These are phyloP conservation scores for Hemisphaericaspora nanyangensis DNA, from an alignment of 805 yeast genomes.

Conservation along the genomic window DNA sequence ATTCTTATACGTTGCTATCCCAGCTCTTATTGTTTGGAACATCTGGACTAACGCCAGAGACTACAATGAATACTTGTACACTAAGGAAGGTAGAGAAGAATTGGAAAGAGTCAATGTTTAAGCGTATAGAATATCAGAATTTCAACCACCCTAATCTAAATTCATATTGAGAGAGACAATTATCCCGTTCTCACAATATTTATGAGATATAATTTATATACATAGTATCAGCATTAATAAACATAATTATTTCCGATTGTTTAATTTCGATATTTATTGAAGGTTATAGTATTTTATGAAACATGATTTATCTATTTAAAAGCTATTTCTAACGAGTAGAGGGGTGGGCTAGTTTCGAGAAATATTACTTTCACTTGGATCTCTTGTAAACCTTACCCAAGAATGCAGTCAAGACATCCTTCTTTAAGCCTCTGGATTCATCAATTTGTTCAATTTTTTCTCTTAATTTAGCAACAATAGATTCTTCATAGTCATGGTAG, in stretches of 20 bases:
- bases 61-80: constrained; percentile 90
- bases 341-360: too few relatives aligned
- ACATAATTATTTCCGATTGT: too few relatives aligned
- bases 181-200: too few relatives aligned
- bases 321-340: too few relatives aligned
- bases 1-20: constrained; percentile 70
- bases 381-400: constrained; percentile 92
- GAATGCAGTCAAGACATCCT: constrained; percentile 78
- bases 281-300: too few relatives aligned
- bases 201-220: too few relatives aligned
- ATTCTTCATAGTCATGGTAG: constrained; percentile 82
- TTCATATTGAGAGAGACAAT: too few relatives aligned
- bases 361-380: constrained; percentile 77
- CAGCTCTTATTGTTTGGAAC: constrained; percentile 77
- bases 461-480: constrained; percentile 60
- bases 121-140: too few relatives aligned
- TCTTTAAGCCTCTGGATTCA: constrained; percentile 91
- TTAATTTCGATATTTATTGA: too few relatives aligned
- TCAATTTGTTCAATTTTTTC: constrained; percentile 67
- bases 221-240: too few relatives aligned
- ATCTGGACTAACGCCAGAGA: constrained; percentile 85
- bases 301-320: too few relatives aligned
- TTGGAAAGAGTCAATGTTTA: constrained; percentile 61
- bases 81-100: constrained; percentile 97
- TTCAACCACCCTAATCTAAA: too few relatives aligned